A percentile compares a stretch with the other conserved stretches of the same genome.
phyloP scores from a whole-genome alignment of 306 rosid genomes.

The Castanea mollissima region DNA sequence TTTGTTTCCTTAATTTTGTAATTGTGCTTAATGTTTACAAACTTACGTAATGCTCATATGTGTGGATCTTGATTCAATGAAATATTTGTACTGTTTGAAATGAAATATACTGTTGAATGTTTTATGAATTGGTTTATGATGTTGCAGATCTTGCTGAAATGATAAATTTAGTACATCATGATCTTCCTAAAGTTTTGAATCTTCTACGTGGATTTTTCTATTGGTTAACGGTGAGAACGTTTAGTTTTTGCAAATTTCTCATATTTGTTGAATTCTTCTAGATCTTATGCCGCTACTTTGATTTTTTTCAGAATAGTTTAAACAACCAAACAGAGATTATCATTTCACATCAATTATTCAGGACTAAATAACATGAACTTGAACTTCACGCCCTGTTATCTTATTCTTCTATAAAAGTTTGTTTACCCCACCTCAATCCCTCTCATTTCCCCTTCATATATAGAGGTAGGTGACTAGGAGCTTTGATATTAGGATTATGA shows the following conservation, averaged over 20 bases:
- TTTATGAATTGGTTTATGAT: background rate
- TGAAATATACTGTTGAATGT: background rate
- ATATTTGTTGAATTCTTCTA: background rate
- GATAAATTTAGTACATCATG: background rate
- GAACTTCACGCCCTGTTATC: background rate
- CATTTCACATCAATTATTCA: background rate
- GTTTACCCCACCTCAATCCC: background rate
- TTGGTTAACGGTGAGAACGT: constrained; percentile 1
- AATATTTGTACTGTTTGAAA: background rate
- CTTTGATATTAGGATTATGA: no score
- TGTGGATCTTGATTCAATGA: background rate
- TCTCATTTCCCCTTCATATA: background rate
- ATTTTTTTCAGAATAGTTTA: background rate
- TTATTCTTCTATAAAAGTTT: background rate
- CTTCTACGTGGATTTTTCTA: constrained; percentile 6
- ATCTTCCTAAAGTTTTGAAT: background rate
- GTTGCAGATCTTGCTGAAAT: background rate
- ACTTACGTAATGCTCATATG: background rate
- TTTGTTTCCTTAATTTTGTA: background rate
- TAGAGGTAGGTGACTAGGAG: background rate
- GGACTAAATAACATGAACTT: background rate
- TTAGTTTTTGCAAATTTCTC: background rate
- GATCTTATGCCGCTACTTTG: background rate
- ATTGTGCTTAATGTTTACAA: background rate
- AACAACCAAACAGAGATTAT: background rate